Base-by-base conservation (phyloP, 2,329 filamentous ascomycete genomes). In the Paraphaeosphaeria sporulosa region DNA sequence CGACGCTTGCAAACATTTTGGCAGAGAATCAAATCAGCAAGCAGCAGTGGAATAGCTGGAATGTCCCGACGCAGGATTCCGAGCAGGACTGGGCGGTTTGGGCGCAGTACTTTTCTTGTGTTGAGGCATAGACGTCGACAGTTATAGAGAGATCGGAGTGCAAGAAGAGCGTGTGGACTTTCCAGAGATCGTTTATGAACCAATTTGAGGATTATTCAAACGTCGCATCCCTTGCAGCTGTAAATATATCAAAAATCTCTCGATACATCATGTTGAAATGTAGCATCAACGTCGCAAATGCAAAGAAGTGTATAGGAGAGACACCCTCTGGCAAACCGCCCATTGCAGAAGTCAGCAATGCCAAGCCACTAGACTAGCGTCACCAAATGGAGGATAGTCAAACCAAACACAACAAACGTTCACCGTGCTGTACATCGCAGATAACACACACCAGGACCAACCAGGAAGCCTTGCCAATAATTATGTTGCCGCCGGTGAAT, bases 401-500 rank as follows among this genome's bases (percentile, higher is more conserved):
- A n/a, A 3, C 34, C 21, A 52, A 52, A 40, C 34, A 40, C 49
- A 40, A 27, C 21, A 52, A 52, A 36, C 36, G 23, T 38, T 32
- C 21, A 32, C 27, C 47, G 9, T 32, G 15, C 19, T 27, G 13
- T 15, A 40, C 19, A 30, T 32, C 15, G 9, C 49, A 32, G 13
- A 13, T 13, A 27, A 12, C 3, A 27, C 36, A 25, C 49, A 30
- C 4, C 21, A 21, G 19, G 40, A 13, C 5, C 47, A 10, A 38
- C 21, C 25, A 43, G 12, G 25, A 44, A 21, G 23, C 1, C 21
- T 17, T 19, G 30, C 2, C 10, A 13, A 65, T n/a, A n/a, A 15
- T 12, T 17, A 82, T 83, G 80, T 66, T 81, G 6, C 79, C 80
- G 1, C 80, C 79, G 23, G 69, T 82, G 1, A 74, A 81, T 27